phyloP scores from a whole-genome alignment of 2,329 filamentous ascomycete genomes.

The Remersonia thermophila region DNA sequence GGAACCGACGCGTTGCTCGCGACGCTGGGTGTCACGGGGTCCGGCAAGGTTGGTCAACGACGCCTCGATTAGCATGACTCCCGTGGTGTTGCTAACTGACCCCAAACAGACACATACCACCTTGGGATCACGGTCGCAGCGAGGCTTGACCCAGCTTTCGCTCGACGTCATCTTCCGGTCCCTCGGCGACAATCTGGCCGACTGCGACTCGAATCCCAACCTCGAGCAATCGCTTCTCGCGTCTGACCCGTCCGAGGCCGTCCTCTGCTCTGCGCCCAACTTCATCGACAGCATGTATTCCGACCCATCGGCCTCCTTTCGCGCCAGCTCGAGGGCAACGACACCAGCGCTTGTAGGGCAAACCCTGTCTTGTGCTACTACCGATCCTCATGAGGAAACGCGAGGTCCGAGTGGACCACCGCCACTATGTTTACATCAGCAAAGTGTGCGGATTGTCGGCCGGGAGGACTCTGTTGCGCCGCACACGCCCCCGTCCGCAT shows the following conservation, averaged over 20 bases:
- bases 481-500: conserved; percentile 7
- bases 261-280: conserved; percentile 57
- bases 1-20: conserved; percentile 83
- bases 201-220: conserved; percentile 42
- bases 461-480: conserved; percentile 17
- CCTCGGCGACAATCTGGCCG: conserved; percentile 58
- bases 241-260: conserved; percentile 71
- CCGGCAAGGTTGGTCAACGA: conserved; percentile 61
- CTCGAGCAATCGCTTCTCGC: conserved; percentile 62
- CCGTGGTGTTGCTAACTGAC: conserved; percentile 5
- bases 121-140: conserved; percentile 72
- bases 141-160: conserved; percentile 81
- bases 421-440: conserved; percentile 16
- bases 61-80: conserved; percentile 2
- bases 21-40: conserved; percentile 87
- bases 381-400: conserved; percentile 23
- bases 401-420: conserved; percentile 2
- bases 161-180: conserved; percentile 84
- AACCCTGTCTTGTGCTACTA: conserved; percentile 1
- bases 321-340: conserved; percentile 50
- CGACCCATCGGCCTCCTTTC: conserved; percentile 46
- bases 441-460: conserved; percentile 35
- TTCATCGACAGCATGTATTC: conserved; percentile 72
- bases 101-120: conserved; percentile 83
- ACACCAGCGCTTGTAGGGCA: conserved; percentile 58